These are phyloP conservation scores for Aegilops bicornis DNA, from an alignment of 176 grass and related monocot species.

Conservation along the genomic window DNA sequence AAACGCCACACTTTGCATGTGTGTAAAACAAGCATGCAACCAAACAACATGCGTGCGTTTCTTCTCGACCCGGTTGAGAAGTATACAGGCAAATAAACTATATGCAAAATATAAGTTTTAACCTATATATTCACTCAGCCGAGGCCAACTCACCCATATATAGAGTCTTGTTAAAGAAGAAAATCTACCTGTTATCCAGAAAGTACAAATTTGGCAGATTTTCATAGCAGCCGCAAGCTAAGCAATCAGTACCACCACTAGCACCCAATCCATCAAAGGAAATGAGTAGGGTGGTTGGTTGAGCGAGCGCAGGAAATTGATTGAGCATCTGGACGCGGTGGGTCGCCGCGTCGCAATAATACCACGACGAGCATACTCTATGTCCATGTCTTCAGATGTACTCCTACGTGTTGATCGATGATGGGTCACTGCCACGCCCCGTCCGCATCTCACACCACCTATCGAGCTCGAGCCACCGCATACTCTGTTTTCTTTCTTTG, in stretches of 20 bases:
- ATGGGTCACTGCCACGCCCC: not conserved
- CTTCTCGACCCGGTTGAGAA: too few relatives aligned
- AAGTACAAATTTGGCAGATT: not conserved
- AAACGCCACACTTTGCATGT: too few relatives aligned
- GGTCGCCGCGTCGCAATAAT: not conserved
- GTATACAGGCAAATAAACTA: too few relatives aligned
- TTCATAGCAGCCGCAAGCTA: not conserved
- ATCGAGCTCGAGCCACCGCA: not conserved
- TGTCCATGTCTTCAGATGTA: not conserved
- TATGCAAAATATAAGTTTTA: too few relatives aligned
- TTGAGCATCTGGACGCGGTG: slow-evolving; percentile 16
- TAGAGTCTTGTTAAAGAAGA: too few relatives aligned
- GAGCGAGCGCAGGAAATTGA: not conserved
- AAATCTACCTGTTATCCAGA: not conserved
- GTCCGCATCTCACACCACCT: not conserved
- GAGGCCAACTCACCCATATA: too few relatives aligned
- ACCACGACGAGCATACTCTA: not conserved
- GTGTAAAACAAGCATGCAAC: too few relatives aligned
- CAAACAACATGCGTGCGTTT: too few relatives aligned
- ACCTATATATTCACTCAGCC: too few relatives aligned
- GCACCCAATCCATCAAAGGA: not conserved
- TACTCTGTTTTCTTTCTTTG: not conserved
- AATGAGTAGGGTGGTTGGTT: not conserved
- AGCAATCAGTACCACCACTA: not conserved
- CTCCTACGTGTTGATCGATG: not conserved